phyloP scores from a whole-genome alignment of 2,329 filamentous ascomycete genomes.

The Phaeosphaeriaceae sp. region DNA sequence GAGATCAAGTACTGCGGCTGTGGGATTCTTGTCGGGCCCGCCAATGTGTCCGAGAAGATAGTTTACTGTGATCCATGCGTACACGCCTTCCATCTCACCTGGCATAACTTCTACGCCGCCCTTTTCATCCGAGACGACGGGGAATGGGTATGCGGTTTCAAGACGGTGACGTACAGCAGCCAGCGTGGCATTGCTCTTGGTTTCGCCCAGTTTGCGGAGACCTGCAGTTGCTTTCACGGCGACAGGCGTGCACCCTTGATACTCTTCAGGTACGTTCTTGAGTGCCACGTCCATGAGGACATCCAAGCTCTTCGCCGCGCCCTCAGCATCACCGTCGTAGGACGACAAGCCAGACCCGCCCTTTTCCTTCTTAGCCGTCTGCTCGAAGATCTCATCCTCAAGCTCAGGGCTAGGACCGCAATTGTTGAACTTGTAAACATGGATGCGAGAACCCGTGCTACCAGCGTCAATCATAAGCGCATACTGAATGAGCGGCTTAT shows the following conservation, averaged over 20 bases:
- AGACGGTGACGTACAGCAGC: conserved; percentile 82
- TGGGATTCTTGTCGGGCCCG: conserved; percentile 84
- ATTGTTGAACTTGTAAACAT: conserved; percentile 99
- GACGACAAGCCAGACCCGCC: conserved; percentile 83
- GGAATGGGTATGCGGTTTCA: conserved; percentile 91
- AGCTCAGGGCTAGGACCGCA: conserved; percentile 94
- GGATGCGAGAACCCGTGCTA: conserved; percentile 96
- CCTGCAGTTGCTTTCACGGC: conserved; percentile 99
- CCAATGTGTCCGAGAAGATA: conserved; percentile 98
- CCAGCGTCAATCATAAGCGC: conserved; percentile 98
- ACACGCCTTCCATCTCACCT: conserved; percentile 94
- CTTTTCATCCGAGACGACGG: conserved; percentile 83
- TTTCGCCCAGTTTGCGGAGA: conserved; percentile 81
- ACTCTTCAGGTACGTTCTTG: conserved; percentile 80
- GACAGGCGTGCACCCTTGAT: conserved; percentile 90
- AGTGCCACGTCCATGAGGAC: conserved; percentile 85
- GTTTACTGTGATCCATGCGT: conserved; percentile 99
- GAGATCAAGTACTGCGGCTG: conserved; percentile 93
- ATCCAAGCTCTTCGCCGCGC: conserved; percentile 88
- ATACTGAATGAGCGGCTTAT: conserved; percentile 95
- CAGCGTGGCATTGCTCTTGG: conserved; percentile 83
- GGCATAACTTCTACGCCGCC: conserved; percentile 97
- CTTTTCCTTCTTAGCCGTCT: conserved; percentile 83
- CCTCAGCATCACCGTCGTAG: conserved; percentile 84
- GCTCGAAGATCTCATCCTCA: conserved; percentile 89